These are phyloP conservation scores for Allantophomopsis lycopodina DNA, from an alignment of 2,329 filamentous ascomycete genomes.

Conservation along the genomic window DNA sequence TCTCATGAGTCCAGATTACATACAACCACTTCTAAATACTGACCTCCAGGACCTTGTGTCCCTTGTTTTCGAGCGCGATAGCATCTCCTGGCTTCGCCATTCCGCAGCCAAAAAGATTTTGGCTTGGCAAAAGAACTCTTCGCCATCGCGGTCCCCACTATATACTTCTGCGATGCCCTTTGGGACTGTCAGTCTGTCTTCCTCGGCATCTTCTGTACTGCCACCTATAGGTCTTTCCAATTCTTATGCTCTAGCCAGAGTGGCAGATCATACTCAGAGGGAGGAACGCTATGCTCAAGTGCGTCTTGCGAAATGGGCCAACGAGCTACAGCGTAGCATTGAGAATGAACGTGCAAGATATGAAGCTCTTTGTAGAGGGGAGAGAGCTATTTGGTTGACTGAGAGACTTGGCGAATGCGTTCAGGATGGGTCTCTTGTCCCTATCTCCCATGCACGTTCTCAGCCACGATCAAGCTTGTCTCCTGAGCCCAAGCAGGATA, in stretches of 20 bases:
- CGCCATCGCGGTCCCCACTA: slow-evolving; percentile 22
- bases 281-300: slow-evolving; percentile 52
- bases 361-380: slow-evolving; percentile 43
- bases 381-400: slow-evolving; percentile 57
- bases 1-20: slow-evolving; percentile 84
- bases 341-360: slow-evolving; percentile 60
- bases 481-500: neutral
- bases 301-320: slow-evolving; percentile 70
- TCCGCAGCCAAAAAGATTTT: slow-evolving; percentile 71
- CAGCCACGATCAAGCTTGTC: slow-evolving; percentile 2
- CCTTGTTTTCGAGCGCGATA: slow-evolving; percentile 64
- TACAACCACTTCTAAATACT: slow-evolving; percentile 64
- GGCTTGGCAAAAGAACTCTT: slow-evolving; percentile 41
- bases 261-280: slow-evolving; percentile 42
- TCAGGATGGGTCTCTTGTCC: slow-evolving; percentile 47
- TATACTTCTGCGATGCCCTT: slow-evolving; percentile 7
- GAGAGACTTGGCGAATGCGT: slow-evolving; percentile 53
- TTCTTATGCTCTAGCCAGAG: slow-evolving; percentile 45
- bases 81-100: slow-evolving; percentile 70
- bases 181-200: slow-evolving; percentile 3
- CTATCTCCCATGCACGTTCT: slow-evolving; percentile 20
- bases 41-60: slow-evolving; percentile 61
- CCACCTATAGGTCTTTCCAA: slow-evolving; percentile 19
- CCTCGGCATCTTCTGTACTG: slow-evolving; percentile 8
- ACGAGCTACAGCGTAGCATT: slow-evolving; percentile 64